These are phyloP conservation scores for Sphagnum magellanicum DNA, from an alignment of 228 moss, liverwort and hornwort genomes.

Conservation along the genomic window DNA sequence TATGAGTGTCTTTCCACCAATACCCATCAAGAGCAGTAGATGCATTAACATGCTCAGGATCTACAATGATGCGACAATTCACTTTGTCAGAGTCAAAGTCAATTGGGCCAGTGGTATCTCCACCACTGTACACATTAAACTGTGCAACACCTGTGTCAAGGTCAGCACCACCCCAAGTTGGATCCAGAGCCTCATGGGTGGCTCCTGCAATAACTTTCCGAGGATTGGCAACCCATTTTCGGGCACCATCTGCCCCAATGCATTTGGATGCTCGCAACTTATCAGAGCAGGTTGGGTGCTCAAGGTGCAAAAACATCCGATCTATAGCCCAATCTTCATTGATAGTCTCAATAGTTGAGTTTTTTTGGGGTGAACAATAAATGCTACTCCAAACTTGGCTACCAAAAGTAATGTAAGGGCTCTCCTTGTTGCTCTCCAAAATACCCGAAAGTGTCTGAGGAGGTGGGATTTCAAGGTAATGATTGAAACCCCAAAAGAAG, in stretches of 20 bases:
- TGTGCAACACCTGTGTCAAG: conserved; percentile 3
- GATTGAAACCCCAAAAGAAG: conserved; percentile 61
- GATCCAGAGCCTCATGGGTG: conserved; percentile 29
- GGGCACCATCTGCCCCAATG: conserved; percentile 32
- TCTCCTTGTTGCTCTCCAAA: conserved; percentile 22
- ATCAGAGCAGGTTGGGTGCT: conserved; percentile 43
- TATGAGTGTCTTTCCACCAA: conserved; percentile 30
- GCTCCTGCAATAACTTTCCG: conserved; percentile 26
- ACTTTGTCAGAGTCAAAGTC: conserved; percentile 8
- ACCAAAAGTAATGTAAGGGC: conserved; percentile 55
- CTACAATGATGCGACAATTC: conserved; percentile 16
- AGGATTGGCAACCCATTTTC: conserved; percentile 68
- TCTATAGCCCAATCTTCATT: conserved; percentile 42
- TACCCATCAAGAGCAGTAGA: conserved; percentile 10
- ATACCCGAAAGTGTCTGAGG: conserved; percentile 25
- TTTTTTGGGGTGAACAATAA: conserved; percentile 23
- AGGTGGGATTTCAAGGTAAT: conserved; percentile 37
- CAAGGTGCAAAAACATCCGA: conserved; percentile 38
- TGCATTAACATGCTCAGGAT: conserved; percentile 5
- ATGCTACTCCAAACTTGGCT: conserved; percentile 31
- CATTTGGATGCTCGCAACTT: conserved; percentile 19
- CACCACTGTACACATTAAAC: conserved; percentile 9
- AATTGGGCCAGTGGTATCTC: not conserved
- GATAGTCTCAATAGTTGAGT: not conserved
- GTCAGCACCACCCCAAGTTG: conserved; percentile 4